Evolutionary conservation across 352 stramenopile genomes (phyloP).

Genomic region (Phytophthora podocarpi): DNA sequence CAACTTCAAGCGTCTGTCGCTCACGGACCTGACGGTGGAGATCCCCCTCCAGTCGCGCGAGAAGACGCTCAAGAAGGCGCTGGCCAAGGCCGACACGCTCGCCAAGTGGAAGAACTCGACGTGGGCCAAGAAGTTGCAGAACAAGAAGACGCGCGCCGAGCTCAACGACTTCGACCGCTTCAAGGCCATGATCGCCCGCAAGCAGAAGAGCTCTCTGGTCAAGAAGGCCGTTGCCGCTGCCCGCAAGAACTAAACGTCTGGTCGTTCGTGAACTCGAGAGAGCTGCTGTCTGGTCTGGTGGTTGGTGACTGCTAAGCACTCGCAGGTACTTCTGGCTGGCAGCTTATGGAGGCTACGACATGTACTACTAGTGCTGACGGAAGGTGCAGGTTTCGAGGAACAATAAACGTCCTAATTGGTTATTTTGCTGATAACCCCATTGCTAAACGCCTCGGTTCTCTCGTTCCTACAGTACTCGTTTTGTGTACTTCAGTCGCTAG

Average conservation of each 20-base stretch:
- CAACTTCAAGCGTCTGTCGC: slow-evolving; percentile 95
- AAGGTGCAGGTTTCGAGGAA: slow-evolving; percentile 24
- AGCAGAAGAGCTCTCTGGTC: slow-evolving; percentile 97
- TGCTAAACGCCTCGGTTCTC: slow-evolving; percentile 14
- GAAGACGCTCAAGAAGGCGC: slow-evolving; percentile 94
- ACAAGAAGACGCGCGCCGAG: slow-evolving; percentile 95
- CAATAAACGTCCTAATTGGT: slow-evolving; percentile 50
- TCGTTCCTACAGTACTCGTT: too few relatives aligned
- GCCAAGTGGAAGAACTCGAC: slow-evolving; percentile 95
- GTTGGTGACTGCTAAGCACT: slow-evolving; percentile 9
- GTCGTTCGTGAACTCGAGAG: not conserved
- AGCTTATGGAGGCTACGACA: not conserved
- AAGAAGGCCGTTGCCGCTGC: slow-evolving; percentile 87
- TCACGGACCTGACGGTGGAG: slow-evolving; percentile 97
- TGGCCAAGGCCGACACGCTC: slow-evolving; percentile 86
- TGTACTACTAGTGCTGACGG: not conserved
- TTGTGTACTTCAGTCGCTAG: too few relatives aligned
- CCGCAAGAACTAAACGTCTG: slow-evolving; percentile 73
- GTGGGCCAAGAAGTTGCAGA: slow-evolving; percentile 98
- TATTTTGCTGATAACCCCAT: slow-evolving; percentile 41
- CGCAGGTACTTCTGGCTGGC: not conserved
- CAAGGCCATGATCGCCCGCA: slow-evolving; percentile 99
- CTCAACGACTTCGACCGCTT: slow-evolving; percentile 99
- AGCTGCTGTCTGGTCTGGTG: not conserved
- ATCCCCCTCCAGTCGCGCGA: slow-evolving; percentile 95